phyloP scores from a whole-genome alignment of 495 filamentous ascomycete species.

The Aspergillus nanangensis region DNA sequence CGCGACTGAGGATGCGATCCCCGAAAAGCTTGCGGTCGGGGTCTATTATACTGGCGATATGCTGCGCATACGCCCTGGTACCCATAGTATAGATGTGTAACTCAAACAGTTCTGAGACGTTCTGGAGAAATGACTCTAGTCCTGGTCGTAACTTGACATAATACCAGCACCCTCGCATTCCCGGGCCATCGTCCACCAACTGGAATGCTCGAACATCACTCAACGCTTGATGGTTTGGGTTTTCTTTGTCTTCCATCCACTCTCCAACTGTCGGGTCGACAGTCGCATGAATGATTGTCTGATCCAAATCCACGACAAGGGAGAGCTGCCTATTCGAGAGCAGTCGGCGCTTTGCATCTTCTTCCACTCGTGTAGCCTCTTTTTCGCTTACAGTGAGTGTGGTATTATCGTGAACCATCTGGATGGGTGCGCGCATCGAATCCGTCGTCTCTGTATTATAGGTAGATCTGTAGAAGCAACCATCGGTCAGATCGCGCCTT shows the following conservation, averaged over 20 bases:
- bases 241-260: slow-evolving; percentile 83
- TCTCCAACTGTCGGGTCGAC: slow-evolving; percentile 95
- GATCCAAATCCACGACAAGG: slow-evolving; percentile 93
- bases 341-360: slow-evolving; percentile 78
- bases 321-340: slow-evolving; percentile 77
- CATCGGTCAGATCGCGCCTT: slow-evolving; percentile 9
- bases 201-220: slow-evolving; percentile 85
- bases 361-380: slow-evolving; percentile 77
- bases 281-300: slow-evolving; percentile 97
- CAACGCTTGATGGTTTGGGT: slow-evolving; percentile 87
- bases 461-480: slow-evolving; percentile 35
- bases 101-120: slow-evolving; percentile 79
- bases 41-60: slow-evolving; percentile 91
- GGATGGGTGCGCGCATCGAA: slow-evolving; percentile 80
- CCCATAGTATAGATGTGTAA: slow-evolving; percentile 99
- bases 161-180: slow-evolving; percentile 77
- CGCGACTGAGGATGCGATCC: slow-evolving; percentile 89
- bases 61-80: slow-evolving; percentile 86
- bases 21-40: slow-evolving; percentile 86
- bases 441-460: slow-evolving; percentile 57
- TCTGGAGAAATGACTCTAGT: slow-evolving; percentile 74
- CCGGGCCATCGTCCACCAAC: slow-evolving; percentile 76
- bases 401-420: slow-evolving; percentile 88
- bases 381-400: slow-evolving; percentile 65
- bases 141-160: slow-evolving; percentile 98